Evolutionary conservation across 192 early-diverging fungal species (phyloP).

Genomic region (Umbelopsis sp.): DNA sequence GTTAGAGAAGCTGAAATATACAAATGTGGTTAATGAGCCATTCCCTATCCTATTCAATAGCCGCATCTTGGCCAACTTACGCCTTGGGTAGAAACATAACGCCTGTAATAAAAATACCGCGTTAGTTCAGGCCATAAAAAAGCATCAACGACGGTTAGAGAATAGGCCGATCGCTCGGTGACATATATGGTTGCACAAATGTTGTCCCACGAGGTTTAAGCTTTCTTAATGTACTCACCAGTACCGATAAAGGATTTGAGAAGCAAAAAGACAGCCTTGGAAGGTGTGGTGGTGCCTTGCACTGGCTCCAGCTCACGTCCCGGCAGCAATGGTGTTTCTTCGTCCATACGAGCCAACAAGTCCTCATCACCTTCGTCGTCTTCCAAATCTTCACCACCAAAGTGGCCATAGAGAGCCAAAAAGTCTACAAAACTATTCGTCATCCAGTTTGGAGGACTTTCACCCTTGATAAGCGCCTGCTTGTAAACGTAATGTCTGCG

Average conservation of each 20-base stretch:
- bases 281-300: slow-evolving; percentile 40
- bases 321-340: slow-evolving; percentile 49
- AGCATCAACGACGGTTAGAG: neutral
- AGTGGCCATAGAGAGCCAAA: slow-evolving; percentile 90
- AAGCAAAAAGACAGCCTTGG: slow-evolving; percentile 50
- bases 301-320: slow-evolving; percentile 26
- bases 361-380: slow-evolving; percentile 74
- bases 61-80: neutral
- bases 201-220: neutral
- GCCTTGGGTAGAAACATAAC: slow-evolving; percentile 52
- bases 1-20: slow-evolving; percentile 69
- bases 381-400: slow-evolving; percentile 90
- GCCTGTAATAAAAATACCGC: neutral
- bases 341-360: slow-evolving; percentile 19
- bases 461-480: slow-evolving; percentile 64
- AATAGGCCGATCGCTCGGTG: neutral
- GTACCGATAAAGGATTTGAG: slow-evolving; percentile 56
- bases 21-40: neutral
- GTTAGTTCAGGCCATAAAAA: neutral
- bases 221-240: slow-evolving; percentile 27
- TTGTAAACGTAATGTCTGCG: slow-evolving; percentile 82
- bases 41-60: neutral
- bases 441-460: slow-evolving; percentile 67
- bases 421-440: slow-evolving; percentile 96
- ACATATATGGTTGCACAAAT: slow-evolving; percentile 5